phyloP scores from a whole-genome alignment of 768 basidiomycete species.

The Lactarius sanguifluus region DNA sequence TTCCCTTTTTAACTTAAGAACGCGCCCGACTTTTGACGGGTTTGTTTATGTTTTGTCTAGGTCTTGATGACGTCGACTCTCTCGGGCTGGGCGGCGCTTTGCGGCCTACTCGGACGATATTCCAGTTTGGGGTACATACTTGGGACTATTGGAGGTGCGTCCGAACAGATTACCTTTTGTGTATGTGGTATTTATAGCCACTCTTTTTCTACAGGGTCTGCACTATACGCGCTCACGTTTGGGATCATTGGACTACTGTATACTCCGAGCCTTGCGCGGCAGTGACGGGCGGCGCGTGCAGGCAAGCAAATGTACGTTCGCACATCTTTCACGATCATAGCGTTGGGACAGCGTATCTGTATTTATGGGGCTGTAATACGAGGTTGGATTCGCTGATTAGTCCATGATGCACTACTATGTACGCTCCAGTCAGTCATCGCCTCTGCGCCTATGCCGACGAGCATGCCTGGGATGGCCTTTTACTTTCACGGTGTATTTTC shows the following conservation, averaged over 20 bases:
- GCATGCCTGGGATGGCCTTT: not conserved
- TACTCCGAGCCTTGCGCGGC: slow-evolving; percentile 41
- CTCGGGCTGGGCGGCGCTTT: slow-evolving; percentile 63
- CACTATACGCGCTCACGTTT: slow-evolving; percentile 66
- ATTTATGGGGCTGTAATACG: slow-evolving; percentile 12
- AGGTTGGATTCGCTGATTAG: slow-evolving; percentile 3
- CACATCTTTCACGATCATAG: slow-evolving; percentile 6
- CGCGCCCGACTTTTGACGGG: not conserved
- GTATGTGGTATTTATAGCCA: slow-evolving; percentile 39
- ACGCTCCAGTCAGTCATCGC: not conserved
- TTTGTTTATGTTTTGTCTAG: slow-evolving; percentile 26
- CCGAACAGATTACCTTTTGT: not conserved
- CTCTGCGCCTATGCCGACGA: not conserved
- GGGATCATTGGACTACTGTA: slow-evolving; percentile 76
- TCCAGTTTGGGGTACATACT: slow-evolving; percentile 61
- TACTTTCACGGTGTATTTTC: not conserved
- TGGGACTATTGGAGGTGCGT: slow-evolving; percentile 51
- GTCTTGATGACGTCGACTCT: slow-evolving; percentile 67
- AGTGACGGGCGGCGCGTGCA: slow-evolving; percentile 8
- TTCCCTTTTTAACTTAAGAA: not conserved
- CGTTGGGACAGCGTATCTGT: slow-evolving; percentile 9
- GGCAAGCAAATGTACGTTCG: not conserved
- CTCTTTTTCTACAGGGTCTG: slow-evolving; percentile 49
- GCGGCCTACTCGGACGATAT: slow-evolving; percentile 65
- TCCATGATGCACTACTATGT: not conserved